A percentile compares a stretch with the other conserved stretches of the same genome.
Conservation (phyloP, 495 filamentous ascomycete genomes). For the Thermothielavioides terrestris region DNA sequence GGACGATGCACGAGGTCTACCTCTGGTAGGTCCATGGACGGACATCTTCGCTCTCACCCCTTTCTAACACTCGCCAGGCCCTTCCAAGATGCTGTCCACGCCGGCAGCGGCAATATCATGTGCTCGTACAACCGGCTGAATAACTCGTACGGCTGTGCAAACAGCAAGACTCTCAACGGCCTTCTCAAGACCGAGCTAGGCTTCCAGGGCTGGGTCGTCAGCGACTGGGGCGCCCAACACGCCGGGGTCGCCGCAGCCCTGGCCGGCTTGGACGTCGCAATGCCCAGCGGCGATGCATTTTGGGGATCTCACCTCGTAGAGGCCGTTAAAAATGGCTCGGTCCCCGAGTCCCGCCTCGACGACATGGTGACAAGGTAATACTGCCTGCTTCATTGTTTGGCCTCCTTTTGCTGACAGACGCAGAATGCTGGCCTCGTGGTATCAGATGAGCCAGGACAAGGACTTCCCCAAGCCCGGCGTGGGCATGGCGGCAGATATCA, state of each 20-base stretch:
- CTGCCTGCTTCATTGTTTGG: neutral
- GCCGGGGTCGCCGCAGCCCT: slow-evolving; percentile 44
- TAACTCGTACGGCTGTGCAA: slow-evolving; percentile 56
- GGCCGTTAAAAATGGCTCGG: slow-evolving; percentile 41
- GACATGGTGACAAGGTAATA: slow-evolving; percentile 43
- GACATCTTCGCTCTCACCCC: slow-evolving; percentile 29
- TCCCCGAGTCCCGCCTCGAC: slow-evolving; percentile 41
- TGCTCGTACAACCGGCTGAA: slow-evolving; percentile 64
- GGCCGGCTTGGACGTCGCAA: slow-evolving; percentile 54
- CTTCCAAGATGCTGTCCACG: slow-evolving; percentile 56
- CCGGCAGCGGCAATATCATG: slow-evolving; percentile 55
- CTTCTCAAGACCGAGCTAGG: slow-evolving; percentile 58
- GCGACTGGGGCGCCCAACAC: slow-evolving; percentile 57
- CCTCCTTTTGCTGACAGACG: neutral
- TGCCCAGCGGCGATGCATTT: slow-evolving; percentile 42
- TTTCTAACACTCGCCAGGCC: slow-evolving; percentile 33
- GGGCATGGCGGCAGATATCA: slow-evolving; percentile 44
- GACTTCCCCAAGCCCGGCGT: slow-evolving; percentile 38
- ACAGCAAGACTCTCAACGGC: slow-evolving; percentile 52
- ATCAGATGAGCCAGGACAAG: slow-evolving; percentile 45
- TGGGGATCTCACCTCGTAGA: slow-evolving; percentile 34
- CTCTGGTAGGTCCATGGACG: slow-evolving; percentile 45
- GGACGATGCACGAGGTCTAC: slow-evolving; percentile 63
- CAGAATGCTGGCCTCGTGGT: slow-evolving; percentile 54
- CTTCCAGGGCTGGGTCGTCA: slow-evolving; percentile 52